Evolutionary conservation across 495 filamentous ascomycete species (phyloP), one percentile per base, ranked within the genome.

Genomic region (Podospora comata): DNA sequence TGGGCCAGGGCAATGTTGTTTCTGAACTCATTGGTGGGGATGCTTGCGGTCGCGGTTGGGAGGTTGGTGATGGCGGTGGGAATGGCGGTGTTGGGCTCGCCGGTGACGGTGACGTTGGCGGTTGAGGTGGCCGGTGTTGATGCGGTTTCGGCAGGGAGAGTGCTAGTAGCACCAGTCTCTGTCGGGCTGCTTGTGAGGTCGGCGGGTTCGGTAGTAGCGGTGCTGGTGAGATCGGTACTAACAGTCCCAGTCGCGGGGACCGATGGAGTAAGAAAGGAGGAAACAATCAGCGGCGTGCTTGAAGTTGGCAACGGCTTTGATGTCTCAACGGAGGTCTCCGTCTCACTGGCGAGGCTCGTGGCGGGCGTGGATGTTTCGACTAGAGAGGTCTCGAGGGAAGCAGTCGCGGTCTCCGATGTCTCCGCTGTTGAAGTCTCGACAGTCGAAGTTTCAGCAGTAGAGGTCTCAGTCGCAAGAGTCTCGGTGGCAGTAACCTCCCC

Each of bases 1-100:
- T 75, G 74, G n/a, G 82, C 82, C 28, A 72, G 59, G 27, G 72
- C 70, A 13, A 80, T 67, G 68, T 84, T 84, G 32, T 63, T 62
- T 23, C 72, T 71, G 58, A 77, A 75, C n/a, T 73, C 70, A 13
- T 76, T 67, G 16, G 78, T 72, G 9, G 77, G 72, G 16, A 84
- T 75, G 1, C 75, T 81, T 20, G 70, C 70, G 4, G 77, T 77
- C 1, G 78, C 66, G 3, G 77, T 23, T 0, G 80, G 80, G 1
- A 74, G 32, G 28, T 65, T 69, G 34, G 72, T 76, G 53, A 83
- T 79, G 32, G 70, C 67, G 1, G 82, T 84, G 0, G 81, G 81
- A 6, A 83, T 64, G 3, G 70, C 67, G 26, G 62, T 20, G 66
- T 75, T 77, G 28, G 74, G 70, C 20, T 71, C 63, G 6, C 79